These are phyloP conservation scores for Termitomyces sp. DNA, from an alignment of 768 basidiomycete species.

Conservation along the genomic window DNA sequence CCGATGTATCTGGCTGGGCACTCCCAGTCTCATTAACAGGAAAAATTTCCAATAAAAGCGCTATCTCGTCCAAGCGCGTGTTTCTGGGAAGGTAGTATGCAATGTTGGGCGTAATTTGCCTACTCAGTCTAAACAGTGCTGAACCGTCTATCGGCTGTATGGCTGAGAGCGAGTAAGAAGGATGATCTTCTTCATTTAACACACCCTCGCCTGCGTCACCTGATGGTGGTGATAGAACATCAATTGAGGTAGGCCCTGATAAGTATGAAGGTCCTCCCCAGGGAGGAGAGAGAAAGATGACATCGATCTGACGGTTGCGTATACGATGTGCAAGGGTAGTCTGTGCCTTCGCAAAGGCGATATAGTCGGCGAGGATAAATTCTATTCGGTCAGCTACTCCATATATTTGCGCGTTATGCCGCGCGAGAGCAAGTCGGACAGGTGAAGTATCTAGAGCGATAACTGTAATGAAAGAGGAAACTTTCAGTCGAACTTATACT, in stretches of 20 bases:
- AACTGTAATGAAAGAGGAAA: conserved; percentile 47
- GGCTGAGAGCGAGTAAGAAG: conserved; percentile 61
- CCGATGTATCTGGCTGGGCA: conserved; percentile 19
- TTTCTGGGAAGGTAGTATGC: conserved; percentile 92
- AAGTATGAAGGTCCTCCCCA: conserved; percentile 90
- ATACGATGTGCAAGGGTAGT: conserved; percentile 19
- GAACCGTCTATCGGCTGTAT: conserved; percentile 80
- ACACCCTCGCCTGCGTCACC: neutral
- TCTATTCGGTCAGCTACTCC: conserved; percentile 95
- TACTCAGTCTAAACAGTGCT: conserved; percentile 72
- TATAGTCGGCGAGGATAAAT: conserved; percentile 84
- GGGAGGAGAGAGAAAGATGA: conserved; percentile 90
- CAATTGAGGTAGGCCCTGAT: conserved; percentile 21
- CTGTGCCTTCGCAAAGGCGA: conserved; percentile 66
- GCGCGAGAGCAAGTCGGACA: conserved; percentile 79
- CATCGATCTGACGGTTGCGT: conserved; percentile 62
- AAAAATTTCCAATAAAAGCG: conserved; percentile 22
- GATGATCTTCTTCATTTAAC: conserved; percentile 27
- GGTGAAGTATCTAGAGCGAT: conserved; percentile 90
- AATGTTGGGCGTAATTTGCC: conserved; percentile 71
- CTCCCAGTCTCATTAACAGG: neutral
- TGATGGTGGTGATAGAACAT: conserved; percentile 5
- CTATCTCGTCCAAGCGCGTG: conserved; percentile 65
- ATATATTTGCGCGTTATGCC: conserved; percentile 91
- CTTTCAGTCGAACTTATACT: neutral